Evolutionary conservation across 305 asterid species (phyloP), one percentile per base, ranked within the genome.

Genomic region (Ajuga reptans): DNA sequence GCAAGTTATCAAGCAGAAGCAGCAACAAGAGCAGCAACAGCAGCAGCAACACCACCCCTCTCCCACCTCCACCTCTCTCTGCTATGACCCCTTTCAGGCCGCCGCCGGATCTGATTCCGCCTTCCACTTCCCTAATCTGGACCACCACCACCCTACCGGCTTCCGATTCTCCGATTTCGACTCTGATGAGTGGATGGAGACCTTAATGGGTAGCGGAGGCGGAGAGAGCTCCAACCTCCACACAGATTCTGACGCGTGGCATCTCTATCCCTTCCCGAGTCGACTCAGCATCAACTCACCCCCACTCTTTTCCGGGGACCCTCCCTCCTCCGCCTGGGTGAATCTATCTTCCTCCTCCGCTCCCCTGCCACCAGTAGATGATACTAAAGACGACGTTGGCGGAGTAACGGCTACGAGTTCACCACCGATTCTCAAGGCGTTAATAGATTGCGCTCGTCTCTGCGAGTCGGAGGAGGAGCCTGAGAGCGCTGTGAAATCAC

Each of bases 181-280:
- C 78, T 86, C 98, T n/a, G 97, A 90, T 12, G 97, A 90, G 86
- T 92, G 98, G 98, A 86, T 92, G 96, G 98, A 90, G 79, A 92
- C 87, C 75, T 72, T 90, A 37, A 85, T 92, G 77, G 96, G 87
- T 53, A 96, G 87, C 52, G 90, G 91, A 63, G 96, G 83, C 0
- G 81, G 92, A 5, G 89, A 80, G 61, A 85, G 87, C 55, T 84
- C 89, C 51, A 81, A 84, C 54, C 87, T 78, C 53, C 88, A 75
- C 17, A 67, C 89, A 5, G 84, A 79, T 60, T 83, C 84, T 41
- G 91, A 79, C 77, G 82, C 89, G 77, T 86, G 92, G 94, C 92
- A 78, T 36, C 80, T 78, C 64, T 80, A 79, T 52, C 72, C 80
- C n/a, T 88, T 91, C 68, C 87, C 95, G 74, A 83, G 27, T 21